These are phyloP conservation scores for Salmacisia buchloeana DNA, from an alignment of 1,284 basidiomycete species.

Conservation along the genomic window DNA sequence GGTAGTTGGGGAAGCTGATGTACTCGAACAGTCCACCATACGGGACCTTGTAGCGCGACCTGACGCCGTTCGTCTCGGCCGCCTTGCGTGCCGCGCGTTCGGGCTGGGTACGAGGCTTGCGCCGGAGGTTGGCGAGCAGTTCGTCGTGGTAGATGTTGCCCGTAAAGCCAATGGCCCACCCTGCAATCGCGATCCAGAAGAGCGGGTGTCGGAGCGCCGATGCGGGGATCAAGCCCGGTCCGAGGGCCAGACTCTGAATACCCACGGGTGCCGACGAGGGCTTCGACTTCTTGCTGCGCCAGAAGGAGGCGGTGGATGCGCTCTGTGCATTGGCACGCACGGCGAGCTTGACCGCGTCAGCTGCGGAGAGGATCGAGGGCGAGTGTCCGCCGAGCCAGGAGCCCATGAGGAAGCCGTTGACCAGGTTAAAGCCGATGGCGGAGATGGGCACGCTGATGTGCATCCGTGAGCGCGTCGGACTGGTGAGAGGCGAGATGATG, in stretches of 20 bases:
- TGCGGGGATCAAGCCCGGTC: slow-evolving; percentile 28
- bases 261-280: slow-evolving; percentile 12
- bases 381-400: slow-evolving; percentile 54
- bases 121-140: slow-evolving; percentile 68
- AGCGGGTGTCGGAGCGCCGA: slow-evolving; percentile 26
- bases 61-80: slow-evolving; percentile 25
- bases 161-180: slow-evolving; percentile 67
- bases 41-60: slow-evolving; percentile 66
- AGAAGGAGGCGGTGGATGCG: neutral
- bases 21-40: slow-evolving; percentile 70
- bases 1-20: slow-evolving; percentile 87
- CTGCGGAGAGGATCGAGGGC: slow-evolving; percentile 26
- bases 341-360: slow-evolving; percentile 5
- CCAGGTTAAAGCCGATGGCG: slow-evolving; percentile 64
- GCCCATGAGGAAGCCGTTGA: slow-evolving; percentile 69
- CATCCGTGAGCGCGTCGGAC: slow-evolving; percentile 70
- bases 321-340: neutral
- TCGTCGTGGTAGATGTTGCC: slow-evolving; percentile 86
- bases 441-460: slow-evolving; percentile 64
- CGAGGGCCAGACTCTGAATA: slow-evolving; percentile 37
- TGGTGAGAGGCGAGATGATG: slow-evolving; percentile 71
- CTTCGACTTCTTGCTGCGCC: neutral
- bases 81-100: neutral
- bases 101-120: neutral
- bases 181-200: slow-evolving; percentile 62